Conservation (phyloP, 2,329 filamentous ascomycete species). For the Aspergillus neotritici region DNA sequence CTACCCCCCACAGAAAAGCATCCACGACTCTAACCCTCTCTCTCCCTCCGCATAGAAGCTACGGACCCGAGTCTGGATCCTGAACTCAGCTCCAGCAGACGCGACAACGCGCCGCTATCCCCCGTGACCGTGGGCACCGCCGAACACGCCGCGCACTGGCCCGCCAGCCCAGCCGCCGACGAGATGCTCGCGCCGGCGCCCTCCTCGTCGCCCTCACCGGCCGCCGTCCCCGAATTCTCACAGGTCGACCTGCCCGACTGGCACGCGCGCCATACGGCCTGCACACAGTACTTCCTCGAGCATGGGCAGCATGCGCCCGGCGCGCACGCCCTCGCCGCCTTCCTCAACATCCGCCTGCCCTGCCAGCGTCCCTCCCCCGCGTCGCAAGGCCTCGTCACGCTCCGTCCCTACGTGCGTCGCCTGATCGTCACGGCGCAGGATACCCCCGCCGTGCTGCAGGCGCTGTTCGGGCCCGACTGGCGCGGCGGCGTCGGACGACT, state of each 20-base stretch:
- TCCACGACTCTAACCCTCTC: not conserved
- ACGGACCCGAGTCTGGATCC: slow-evolving; percentile 15
- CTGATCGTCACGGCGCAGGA: slow-evolving; percentile 92
- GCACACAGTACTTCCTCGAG: slow-evolving; percentile 81
- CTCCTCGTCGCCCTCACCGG: no score
- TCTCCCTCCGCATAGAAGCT: slow-evolving; percentile 16
- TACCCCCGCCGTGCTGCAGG: slow-evolving; percentile 71
- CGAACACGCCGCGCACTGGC: slow-evolving; percentile 6
- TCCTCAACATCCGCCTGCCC: slow-evolving; percentile 86
- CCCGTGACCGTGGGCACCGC: slow-evolving; percentile 7
- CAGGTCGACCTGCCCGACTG: slow-evolving; percentile 69
- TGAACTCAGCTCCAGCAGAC: slow-evolving; percentile 25
- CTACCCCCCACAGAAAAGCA: not conserved
- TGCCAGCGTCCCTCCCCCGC: slow-evolving; percentile 58
- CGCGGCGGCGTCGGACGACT: slow-evolving; percentile 68
- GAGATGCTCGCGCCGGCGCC: slow-evolving; percentile 6
- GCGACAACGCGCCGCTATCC: slow-evolving; percentile 7
- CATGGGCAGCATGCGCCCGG: slow-evolving; percentile 72
- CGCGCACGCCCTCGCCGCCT: slow-evolving; percentile 81
- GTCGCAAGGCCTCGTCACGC: slow-evolving; percentile 48
- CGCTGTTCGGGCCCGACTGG: slow-evolving; percentile 93
- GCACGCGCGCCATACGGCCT: slow-evolving; percentile 83
- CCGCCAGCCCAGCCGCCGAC: slow-evolving; percentile 10
- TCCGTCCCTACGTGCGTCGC: slow-evolving; percentile 85
- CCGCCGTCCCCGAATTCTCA: slow-evolving; percentile 28